These are phyloP conservation scores for Ceratonia siliqua DNA, from an alignment of 306 rosid genomes.

Conservation along the genomic window DNA sequence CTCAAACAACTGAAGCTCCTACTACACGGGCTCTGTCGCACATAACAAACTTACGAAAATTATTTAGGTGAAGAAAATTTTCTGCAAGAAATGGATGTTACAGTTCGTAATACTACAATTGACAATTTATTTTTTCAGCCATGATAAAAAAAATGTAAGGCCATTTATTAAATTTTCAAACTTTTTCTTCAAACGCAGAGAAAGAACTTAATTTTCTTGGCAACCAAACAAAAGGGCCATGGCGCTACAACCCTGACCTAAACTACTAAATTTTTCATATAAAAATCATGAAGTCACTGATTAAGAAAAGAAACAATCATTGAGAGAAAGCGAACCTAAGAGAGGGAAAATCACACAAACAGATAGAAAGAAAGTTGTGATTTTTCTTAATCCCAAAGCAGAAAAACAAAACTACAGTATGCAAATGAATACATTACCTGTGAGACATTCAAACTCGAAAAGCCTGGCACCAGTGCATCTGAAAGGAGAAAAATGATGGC, in stretches of 20 bases:
- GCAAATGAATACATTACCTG: slow-evolving; percentile 18
- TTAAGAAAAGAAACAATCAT: not conserved
- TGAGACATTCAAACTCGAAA: not conserved
- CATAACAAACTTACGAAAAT: not conserved
- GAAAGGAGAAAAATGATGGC: not conserved
- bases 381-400: not conserved
- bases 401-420: not conserved
- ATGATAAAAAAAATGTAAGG: not conserved
- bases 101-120: not conserved
- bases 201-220: not conserved
- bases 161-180: not conserved
- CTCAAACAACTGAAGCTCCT: slow-evolving; percentile 14
- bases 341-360: not conserved
- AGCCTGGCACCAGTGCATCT: not conserved
- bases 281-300: not conserved
- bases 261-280: not conserved
- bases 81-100: not conserved
- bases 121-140: no score
- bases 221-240: not conserved
- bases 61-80: not conserved
- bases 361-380: not conserved
- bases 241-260: not conserved
- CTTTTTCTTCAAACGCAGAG: not conserved
- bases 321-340: not conserved
- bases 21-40: not conserved